phyloP scores from a whole-genome alignment of 225 moss, liverwort and hornwort species.

The Polytrichum formosum region DNA sequence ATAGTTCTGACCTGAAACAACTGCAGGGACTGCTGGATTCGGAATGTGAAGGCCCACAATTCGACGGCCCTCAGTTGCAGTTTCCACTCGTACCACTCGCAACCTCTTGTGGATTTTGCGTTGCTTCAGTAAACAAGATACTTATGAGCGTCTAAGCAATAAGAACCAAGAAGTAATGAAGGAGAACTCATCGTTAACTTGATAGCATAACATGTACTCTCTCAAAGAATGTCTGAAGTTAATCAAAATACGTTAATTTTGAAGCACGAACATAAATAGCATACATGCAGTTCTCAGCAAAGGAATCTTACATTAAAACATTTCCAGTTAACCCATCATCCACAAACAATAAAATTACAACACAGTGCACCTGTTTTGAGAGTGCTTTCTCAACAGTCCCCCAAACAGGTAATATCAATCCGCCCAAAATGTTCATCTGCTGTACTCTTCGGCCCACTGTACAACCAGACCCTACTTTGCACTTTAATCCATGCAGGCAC shows the following conservation, averaged over 20 bases:
- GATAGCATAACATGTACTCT: no score
- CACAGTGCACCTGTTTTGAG: slow-evolving; percentile 68
- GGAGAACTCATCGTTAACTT: no score
- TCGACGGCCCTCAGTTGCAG: slow-evolving; percentile 82
- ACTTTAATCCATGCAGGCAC: slow-evolving; percentile 97
- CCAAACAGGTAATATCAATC: slow-evolving; percentile 96
- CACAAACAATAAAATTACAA: no score
- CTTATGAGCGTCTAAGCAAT: no score
- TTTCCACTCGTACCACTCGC: slow-evolving; percentile 93
- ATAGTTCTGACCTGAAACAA: slow-evolving; percentile 60
- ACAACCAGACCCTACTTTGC: slow-evolving; percentile 77
- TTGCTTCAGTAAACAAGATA: slow-evolving; percentile 20
- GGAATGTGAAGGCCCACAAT: slow-evolving; percentile 98
- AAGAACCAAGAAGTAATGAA: no score
- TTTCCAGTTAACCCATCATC: no score
- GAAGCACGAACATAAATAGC: no score
- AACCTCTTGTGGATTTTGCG: slow-evolving; percentile 86
- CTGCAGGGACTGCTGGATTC: slow-evolving; percentile 76
- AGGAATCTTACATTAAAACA: no score
- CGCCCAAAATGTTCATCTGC: slow-evolving; percentile 90
- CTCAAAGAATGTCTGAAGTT: no score
- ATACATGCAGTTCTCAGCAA: no score
- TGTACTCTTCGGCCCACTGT: slow-evolving; percentile 91
- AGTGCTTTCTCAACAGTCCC: slow-evolving; percentile 94
- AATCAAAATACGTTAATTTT: no score